Evolutionary conservation across 345 rosid genomes (phyloP), one percentile per base, ranked within the genome.

Genomic region (Populus euphratica): DNA sequence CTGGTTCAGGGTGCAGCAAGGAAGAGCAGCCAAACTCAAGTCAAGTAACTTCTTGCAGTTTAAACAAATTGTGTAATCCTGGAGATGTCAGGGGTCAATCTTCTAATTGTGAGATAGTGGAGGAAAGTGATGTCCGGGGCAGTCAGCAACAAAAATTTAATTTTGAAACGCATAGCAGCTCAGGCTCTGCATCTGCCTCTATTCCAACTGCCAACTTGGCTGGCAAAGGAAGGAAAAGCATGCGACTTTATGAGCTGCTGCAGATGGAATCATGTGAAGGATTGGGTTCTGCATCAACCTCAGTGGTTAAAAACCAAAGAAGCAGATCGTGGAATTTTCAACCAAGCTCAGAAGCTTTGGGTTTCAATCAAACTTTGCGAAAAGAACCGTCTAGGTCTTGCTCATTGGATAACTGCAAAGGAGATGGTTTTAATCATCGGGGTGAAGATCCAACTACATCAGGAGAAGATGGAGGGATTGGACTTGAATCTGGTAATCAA

Each of bases 211-310:
- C 89, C 83, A 87, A 54, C 76, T 77, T 86, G 79, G 79, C 81
- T 67, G 86, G 88, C 73, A 90, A 70, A 77, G 89, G 94, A 73
- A 90, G 86, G 85, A 94, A 84, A 87, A 91, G 94, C 79, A 82
- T 76, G 86, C 89, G 97, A 72, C 95, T 94, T 52, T 94, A 91
- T 79, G 98, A 94, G 89, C 88, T 94, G 43, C 92, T 94, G 76
- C 94, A 90, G 75, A 79, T 93, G 86, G 98, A 94, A 86, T 80
- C 85, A 71, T 79, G 81, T 81, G 91, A 85, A 10, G 87, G 73
- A 71, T 82, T 83, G 73, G 81, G 77, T 83, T 79, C 81, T 35
- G 25, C 61, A 39, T 77, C 79, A 49, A 47, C 63, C 68, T 65
- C 83, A 43, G 81, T 78, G 71, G 74, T 36, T 73, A 87, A 80